Percentiles rank a stretch among this genome's conserved stretches.
These are phyloP conservation scores for Tylopilus sp. DNA, from an alignment of 1,284 basidiomycete species.

Conservation along the genomic window DNA sequence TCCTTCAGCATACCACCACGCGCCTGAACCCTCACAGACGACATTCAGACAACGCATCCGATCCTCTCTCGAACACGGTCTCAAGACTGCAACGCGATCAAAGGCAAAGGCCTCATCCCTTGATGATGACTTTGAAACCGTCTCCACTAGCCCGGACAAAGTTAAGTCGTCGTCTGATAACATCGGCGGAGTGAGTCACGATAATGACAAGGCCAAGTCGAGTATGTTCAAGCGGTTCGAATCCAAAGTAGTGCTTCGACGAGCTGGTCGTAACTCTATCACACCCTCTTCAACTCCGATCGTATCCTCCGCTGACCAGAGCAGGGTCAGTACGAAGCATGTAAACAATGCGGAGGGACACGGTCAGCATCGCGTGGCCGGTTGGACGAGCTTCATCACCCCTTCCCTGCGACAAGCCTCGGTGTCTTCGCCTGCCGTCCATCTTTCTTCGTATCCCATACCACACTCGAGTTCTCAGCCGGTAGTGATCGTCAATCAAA, in stretches of 20 bases:
- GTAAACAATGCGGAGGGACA: slow-evolving; percentile 36
- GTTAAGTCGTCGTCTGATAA: slow-evolving; percentile 37
- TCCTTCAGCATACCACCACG: slow-evolving; percentile 21
- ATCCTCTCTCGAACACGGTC: slow-evolving; percentile 60
- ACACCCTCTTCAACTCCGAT: slow-evolving; percentile 42
- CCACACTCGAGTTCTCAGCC: slow-evolving; percentile 51
- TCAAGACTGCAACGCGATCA: slow-evolving; percentile 59
- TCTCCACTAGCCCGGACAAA: slow-evolving; percentile 44
- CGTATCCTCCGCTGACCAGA: slow-evolving; percentile 29
- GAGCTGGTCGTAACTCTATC: slow-evolving; percentile 42
- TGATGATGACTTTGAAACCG: slow-evolving; percentile 40
- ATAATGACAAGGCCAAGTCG: slow-evolving; percentile 35
- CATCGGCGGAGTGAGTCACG: slow-evolving; percentile 25
- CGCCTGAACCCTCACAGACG: slow-evolving; percentile 43
- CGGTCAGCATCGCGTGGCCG: slow-evolving; percentile 45
- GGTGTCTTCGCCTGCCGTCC: slow-evolving; percentile 67
- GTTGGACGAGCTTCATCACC: slow-evolving; percentile 53
- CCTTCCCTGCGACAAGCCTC: slow-evolving; percentile 66
- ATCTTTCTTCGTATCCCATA: slow-evolving; percentile 51
- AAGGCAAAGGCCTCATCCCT: slow-evolving; percentile 31
- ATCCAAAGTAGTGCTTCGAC: slow-evolving; percentile 55
- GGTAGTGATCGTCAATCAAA: slow-evolving; percentile 45
- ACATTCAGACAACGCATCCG: slow-evolving; percentile 58
- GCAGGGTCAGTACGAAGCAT: slow-evolving; percentile 34
- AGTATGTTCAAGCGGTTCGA: slow-evolving; percentile 40